Conservation (phyloP, 495 filamentous ascomycete species). For the Lichenothelia convexa region DNA sequence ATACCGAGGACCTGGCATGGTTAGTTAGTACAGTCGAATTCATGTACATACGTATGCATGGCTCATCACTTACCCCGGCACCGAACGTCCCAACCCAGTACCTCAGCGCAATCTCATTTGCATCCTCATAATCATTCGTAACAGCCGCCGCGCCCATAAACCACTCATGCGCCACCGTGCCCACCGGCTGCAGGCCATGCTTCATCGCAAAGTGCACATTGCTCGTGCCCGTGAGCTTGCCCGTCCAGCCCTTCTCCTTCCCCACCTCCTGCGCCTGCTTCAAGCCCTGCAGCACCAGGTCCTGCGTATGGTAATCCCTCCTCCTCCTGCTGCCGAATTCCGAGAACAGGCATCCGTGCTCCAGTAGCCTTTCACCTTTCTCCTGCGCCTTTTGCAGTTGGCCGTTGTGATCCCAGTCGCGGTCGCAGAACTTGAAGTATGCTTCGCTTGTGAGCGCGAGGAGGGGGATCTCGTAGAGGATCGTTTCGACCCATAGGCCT, state of each 20-base stretch:
- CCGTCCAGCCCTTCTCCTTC: conserved; percentile 35
- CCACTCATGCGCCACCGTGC: conserved; percentile 97
- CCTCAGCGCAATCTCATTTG: conserved; percentile 63
- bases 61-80: conserved; percentile 44
- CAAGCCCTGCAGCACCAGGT: conserved; percentile 72
- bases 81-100: conserved; percentile 90
- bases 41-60: not conserved
- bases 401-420: conserved; percentile 65
- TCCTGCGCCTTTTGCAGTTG: conserved; percentile 67
- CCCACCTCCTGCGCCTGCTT: conserved; percentile 51
- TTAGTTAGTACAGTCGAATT: not conserved
- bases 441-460: conserved; percentile 84
- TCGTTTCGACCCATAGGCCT: conserved; percentile 85
- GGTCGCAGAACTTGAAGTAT: conserved; percentile 89
- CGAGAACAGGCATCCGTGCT: conserved; percentile 72
- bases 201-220: conserved; percentile 97
- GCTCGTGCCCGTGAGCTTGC: conserved; percentile 71
- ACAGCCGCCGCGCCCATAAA: conserved; percentile 96
- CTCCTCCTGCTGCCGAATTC: conserved; percentile 84
- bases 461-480: conserved; percentile 92
- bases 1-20: conserved; percentile 53
- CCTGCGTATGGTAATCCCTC: conserved; percentile 87
- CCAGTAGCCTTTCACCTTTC: conserved; percentile 60
- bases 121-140: conserved; percentile 62
- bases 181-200: conserved; percentile 61